Conservation (phyloP, 768 basidiomycete genomes). For the Lyophyllum decastes region DNA sequence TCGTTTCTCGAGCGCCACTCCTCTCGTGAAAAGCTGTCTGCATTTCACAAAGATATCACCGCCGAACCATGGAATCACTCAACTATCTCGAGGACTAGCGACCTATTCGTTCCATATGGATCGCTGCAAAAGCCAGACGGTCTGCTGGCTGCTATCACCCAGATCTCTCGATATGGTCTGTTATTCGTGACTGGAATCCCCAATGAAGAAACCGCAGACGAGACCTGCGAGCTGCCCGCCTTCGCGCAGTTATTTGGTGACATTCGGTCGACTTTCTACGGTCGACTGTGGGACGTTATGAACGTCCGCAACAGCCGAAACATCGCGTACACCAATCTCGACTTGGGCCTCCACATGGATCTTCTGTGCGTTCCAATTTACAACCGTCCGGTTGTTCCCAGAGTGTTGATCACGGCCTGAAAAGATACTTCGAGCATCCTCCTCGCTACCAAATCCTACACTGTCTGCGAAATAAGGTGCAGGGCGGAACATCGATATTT, state of each 20-base stretch:
- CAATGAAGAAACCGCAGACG: conserved; percentile 54
- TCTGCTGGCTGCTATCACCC: conserved; percentile 61
- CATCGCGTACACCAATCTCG: conserved; percentile 92
- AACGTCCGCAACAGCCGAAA: conserved; percentile 75
- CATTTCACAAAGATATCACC: conserved; percentile 18
- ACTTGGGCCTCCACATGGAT: conserved; percentile 91
- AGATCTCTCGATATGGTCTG: conserved; percentile 72
- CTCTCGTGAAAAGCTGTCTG: conserved; percentile 21
- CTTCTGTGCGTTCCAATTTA: conserved; percentile 61
- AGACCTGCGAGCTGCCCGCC: conserved; percentile 64
- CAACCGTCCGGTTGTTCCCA: not conserved
- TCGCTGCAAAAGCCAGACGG: conserved; percentile 45
- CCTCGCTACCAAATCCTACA: conserved; percentile 93
- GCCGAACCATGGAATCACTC: conserved; percentile 14
- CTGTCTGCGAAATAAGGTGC: conserved; percentile 81
- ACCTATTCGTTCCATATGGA: conserved; percentile 60
- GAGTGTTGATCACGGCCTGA: not conserved
- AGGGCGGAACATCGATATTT: conserved; percentile 85
- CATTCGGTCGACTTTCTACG: conserved; percentile 88
- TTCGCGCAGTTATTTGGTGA: conserved; percentile 74
- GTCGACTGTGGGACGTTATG: conserved; percentile 85
- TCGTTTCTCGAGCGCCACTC: conserved; percentile 50
- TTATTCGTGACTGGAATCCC: conserved; percentile 75
- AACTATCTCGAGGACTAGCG: conserved; percentile 19
- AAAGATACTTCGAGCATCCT: conserved; percentile 87